phyloP scores from a whole-genome alignment of 108 stramenopile genomes.

The Fragilariopsis cylindrus region DNA sequence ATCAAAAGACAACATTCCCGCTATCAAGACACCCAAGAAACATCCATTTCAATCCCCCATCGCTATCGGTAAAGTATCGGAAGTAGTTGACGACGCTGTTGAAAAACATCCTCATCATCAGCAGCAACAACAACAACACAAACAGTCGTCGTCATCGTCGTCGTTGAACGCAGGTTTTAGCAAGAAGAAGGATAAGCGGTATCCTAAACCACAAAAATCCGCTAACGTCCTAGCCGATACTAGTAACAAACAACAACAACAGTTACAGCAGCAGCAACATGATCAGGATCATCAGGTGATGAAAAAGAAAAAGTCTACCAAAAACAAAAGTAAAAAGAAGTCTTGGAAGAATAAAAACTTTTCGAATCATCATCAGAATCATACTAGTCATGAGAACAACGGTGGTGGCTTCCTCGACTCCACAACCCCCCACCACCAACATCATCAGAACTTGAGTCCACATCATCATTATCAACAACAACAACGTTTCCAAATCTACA shows the following conservation, averaged over 20 bases:
- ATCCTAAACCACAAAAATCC: background rate
- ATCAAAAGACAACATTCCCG: no score
- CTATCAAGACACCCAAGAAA: no score
- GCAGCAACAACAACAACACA: background rate
- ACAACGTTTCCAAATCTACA: background rate
- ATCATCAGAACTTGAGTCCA: no score
- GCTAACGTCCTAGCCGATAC: conserved; percentile 2
- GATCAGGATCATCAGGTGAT: background rate
- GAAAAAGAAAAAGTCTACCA: conserved; percentile 1
- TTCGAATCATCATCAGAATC: no score
- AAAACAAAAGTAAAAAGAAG: conserved; percentile 1
- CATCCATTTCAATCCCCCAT: no score
- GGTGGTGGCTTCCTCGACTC: no score
- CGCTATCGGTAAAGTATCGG: no score
- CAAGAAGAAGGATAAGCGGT: background rate
- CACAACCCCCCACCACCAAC: no score
- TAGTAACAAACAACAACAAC: conserved; percentile 1
- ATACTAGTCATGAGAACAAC: no score
- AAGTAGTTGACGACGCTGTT: no score
- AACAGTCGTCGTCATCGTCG: conserved; percentile 1
- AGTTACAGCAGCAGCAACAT: background rate
- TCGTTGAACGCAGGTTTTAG: background rate
- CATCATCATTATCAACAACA: background rate
- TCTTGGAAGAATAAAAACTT: background rate
- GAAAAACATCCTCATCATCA: no score